Conservation (phyloP, 768 basidiomycete species). For the Boletus vinaceobasis region DNA sequence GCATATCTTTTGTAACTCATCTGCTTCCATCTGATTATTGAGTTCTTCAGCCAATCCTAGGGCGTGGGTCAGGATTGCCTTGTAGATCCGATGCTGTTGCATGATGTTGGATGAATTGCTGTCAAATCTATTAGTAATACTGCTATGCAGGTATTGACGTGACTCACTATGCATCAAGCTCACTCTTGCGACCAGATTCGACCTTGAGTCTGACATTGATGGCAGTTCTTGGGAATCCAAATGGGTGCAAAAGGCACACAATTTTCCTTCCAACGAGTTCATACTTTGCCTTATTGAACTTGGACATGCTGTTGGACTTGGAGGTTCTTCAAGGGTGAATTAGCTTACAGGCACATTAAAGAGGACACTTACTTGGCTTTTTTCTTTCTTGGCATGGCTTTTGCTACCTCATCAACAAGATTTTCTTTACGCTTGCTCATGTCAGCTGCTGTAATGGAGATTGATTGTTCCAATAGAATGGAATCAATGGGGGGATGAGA, state of each 20-base stretch:
- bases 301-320: no score
- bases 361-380: neutral
- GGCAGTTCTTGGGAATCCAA: neutral
- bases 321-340: neutral
- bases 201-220: neutral
- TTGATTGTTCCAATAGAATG: no score
- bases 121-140: no score
- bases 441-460: no score
- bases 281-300: neutral
- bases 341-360: neutral
- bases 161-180: neutral
- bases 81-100: neutral
- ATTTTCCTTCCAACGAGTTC: neutral
- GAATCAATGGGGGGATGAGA: no score
- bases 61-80: neutral
- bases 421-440: neutral
- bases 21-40: no score
- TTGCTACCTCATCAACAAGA: neutral
- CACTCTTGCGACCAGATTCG: neutral
- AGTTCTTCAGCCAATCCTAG: neutral
- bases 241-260: neutral
- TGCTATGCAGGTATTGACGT: no score
- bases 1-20: neutral
- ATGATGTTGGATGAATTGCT: no score
- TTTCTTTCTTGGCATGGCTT: neutral